These are phyloP conservation scores for Crithidia bombi DNA, from an alignment of 208 protist genomes.

Conservation along the genomic window DNA sequence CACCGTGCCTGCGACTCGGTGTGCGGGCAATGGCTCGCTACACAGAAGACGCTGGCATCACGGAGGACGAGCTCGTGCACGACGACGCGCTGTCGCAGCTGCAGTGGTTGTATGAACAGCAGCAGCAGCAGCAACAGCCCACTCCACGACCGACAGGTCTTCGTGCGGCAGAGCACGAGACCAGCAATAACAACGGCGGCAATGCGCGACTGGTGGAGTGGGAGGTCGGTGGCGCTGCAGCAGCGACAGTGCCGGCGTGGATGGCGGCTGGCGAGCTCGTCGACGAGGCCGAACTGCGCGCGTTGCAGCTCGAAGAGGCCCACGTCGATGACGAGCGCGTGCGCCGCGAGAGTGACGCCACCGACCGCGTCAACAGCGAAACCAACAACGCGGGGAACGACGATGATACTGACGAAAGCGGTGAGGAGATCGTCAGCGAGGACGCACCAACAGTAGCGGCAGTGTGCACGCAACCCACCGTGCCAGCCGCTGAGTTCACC, in stretches of 20 bases:
- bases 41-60: conserved; percentile 12
- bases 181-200: not conserved
- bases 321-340: conserved; percentile 1
- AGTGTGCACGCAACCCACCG: not conserved
- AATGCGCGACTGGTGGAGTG: not conserved
- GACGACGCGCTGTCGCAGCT: conserved; percentile 29
- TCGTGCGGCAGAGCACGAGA: not conserved
- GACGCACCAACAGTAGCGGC: not conserved
- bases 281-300: conserved; percentile 17
- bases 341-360: not conserved
- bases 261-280: conserved; percentile 2
- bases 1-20: conserved; percentile 38
- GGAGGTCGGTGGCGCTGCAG: not conserved
- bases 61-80: conserved; percentile 26
- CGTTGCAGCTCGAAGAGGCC: conserved; percentile 16
- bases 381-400: not conserved
- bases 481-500: not conserved
- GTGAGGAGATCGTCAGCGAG: not conserved
- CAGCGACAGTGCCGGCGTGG: not conserved
- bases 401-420: not conserved
- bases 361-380: not conserved
- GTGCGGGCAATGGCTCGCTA: conserved; percentile 26
- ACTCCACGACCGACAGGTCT: not conserved
- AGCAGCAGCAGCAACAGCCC: conserved; percentile 10
- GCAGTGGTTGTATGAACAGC: conserved; percentile 28